Base-by-base conservation (phyloP, 2,329 filamentous ascomycete genomes). In the Hypoxylon sp. region DNA sequence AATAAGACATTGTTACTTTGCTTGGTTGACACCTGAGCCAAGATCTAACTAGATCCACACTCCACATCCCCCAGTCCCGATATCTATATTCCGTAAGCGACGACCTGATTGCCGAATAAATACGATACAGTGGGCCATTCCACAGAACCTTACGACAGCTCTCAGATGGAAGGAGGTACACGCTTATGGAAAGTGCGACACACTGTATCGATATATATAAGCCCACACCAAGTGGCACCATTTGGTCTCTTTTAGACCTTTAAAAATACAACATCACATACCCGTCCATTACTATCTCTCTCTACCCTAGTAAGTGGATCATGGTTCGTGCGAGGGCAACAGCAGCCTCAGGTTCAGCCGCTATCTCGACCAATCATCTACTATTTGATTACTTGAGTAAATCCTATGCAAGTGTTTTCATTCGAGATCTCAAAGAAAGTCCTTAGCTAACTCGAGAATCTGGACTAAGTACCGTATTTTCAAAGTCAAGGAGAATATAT, bases 21-120 rank as follows among this genome's bases (percentile, higher is more conserved):
- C 8, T n/a, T n/a, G n/a, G n/a, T n/a, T n/a, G n/a, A n/a, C n/a
- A n/a, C n/a, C n/a, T n/a, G 37, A 19, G 25, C 43, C 8, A 45
- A 39, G 21, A n/a, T 16, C 41, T 47, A 37, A 9, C 53, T 41
- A 23, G 19, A 21, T 19, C 29, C 45, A 19, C 34, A 54, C n/a
- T 29, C 53, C 41, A 47, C 41, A 29, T 34, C 25, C 11, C 30
- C 9, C 5, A 51, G 37, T 27, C 12, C 12, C 51, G 37, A 30
- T 8, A 27, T 34, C 43, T 30, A 27, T 37, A 41, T 58, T 37
- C n/a, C n/a, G n/a, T n/a, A n/a, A 52, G 9, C 30, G 32, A 51
- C 57, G 61, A 68, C 30, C 29, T 61, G 27, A 63, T 63, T 67
- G 41, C 57, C 57, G 39, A 53, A 65, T 64, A n/a, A n/a, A n/a